These are phyloP conservation scores for Begonia fuchsioides DNA, from an alignment of 306 rosid species.

Conservation along the genomic window DNA sequence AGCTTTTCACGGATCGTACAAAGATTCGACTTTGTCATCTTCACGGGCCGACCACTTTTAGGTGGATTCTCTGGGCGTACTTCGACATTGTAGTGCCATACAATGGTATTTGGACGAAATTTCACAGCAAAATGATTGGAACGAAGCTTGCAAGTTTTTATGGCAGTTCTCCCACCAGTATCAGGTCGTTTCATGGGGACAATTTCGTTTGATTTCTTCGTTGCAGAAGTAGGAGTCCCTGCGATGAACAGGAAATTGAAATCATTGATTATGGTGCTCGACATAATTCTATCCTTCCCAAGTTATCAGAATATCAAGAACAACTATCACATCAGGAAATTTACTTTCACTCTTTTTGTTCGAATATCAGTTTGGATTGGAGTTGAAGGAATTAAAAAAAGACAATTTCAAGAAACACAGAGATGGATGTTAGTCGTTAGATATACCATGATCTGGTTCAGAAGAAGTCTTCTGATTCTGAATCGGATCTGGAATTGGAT, in stretches of 20 bases:
- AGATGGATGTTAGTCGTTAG: background rate
- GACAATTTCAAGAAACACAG: background rate
- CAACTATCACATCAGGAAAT: too few species aligned
- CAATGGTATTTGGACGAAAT: conserved; percentile 24
- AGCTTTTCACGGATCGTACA: conserved; percentile 36
- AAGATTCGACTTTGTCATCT: conserved; percentile 32
- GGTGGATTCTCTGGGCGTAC: conserved; percentile 30
- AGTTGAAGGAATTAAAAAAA: too few species aligned
- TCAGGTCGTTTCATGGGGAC: conserved; percentile 50
- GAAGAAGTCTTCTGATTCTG: background rate
- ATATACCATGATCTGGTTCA: background rate
- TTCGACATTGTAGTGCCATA: conserved; percentile 40
- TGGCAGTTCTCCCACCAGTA: conserved; percentile 23
- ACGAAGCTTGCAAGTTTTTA: conserved; percentile 20
- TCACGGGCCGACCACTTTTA: conserved; percentile 25
- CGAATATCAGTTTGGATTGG: too few species aligned
- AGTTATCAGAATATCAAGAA: too few species aligned
- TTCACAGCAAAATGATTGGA: conserved; percentile 42
- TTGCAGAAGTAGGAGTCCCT: conserved; percentile 14
- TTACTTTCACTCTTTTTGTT: too few species aligned
- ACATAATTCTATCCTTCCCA: too few species aligned
- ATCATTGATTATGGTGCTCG: too few species aligned
- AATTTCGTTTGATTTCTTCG: conserved; percentile 9
- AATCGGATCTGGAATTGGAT: background rate
- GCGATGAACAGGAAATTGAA: background rate